Evolutionary conservation across 768 basidiomycete species (phyloP), one percentile per base, ranked within the genome.

Genomic region (Antrodiella citrinella): DNA sequence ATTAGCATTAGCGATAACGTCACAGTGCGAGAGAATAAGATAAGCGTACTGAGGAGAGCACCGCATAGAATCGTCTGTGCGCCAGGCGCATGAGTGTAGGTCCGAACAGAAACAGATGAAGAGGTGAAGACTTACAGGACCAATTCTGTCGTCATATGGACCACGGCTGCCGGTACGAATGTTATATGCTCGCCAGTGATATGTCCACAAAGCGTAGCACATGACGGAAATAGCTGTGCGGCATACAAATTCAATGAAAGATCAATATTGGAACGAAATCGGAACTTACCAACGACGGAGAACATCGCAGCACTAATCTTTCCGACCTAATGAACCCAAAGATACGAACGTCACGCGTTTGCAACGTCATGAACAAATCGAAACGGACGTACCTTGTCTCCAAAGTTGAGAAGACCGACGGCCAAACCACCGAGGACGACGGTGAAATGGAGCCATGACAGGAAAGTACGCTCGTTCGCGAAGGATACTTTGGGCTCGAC

Each of bases 401-500:
- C 96, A 72, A 99, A 99, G 69, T 99, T 99, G 59, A 99, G 74
- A 51, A 99, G 70, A 10, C 96, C 96, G 12, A 98, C 93, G 1
- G 93, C 89, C 43, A 99, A 78, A 51, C 96, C 96, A 23, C 95
- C 94, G 5, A 99, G 82, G 51, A 99, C 91, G 69, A 98, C 92
- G 38, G 94, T 93, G 66, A 96, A 97, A 68, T 96, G 93, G 45
- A 97, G 78, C 96, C 95, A 98, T 77, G 93, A 94, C 42, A 99
- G 76, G 70, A 98, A 98, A 0, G 96, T 93, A 50, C 90, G 81
- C 67, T 93, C 91, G 67, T 94, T 94, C 40, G 91, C 91, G 59
- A 94, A 95, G 44, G 91, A 91, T 53, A 95, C 91, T 60, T 95
- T 95, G 25, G 91, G 91, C 67, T 95, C 91, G 47, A 92, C 89